Evolutionary conservation across 495 filamentous ascomycete genomes (phyloP).

Genomic region (Lichenothelia convexa): DNA sequence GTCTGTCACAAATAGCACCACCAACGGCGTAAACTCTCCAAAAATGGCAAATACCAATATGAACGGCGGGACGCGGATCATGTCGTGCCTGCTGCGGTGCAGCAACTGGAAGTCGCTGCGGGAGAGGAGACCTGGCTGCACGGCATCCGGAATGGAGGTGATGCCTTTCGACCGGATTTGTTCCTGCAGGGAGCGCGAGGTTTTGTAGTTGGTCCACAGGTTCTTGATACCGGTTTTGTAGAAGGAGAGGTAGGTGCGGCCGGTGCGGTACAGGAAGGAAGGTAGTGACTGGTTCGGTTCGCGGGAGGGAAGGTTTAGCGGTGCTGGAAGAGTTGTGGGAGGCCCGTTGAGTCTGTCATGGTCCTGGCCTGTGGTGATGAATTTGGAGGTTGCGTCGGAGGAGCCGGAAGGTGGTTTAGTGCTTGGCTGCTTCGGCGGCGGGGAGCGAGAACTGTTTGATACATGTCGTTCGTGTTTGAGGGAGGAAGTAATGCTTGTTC

Average conservation of each 20-base stretch:
- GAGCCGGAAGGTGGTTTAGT: no score
- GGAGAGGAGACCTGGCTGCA: slow-evolving; percentile 19
- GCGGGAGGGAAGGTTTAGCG: slow-evolving; percentile 32
- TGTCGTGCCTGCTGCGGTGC: slow-evolving; percentile 45
- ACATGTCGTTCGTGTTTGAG: no score
- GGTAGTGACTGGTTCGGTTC: slow-evolving; percentile 20
- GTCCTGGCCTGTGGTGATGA: no score
- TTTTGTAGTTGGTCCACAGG: slow-evolving; percentile 38
- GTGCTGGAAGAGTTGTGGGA: slow-evolving; percentile 36
- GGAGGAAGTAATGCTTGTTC: no score
- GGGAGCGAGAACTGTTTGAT: no score
- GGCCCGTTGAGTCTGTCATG: slow-evolving; percentile 56
- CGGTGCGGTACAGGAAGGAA: slow-evolving; percentile 28
- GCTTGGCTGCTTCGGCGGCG: no score
- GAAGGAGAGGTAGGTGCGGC: slow-evolving; percentile 50
- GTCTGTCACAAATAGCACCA: slow-evolving; percentile 41
- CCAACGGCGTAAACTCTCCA: slow-evolving; percentile 69
- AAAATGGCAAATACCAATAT: slow-evolving; percentile 49
- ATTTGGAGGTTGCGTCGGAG: no score
- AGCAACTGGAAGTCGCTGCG: slow-evolving; percentile 48
- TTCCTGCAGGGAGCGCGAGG: slow-evolving; percentile 18
- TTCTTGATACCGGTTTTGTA: slow-evolving; percentile 71
- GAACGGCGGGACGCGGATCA: slow-evolving; percentile 59
- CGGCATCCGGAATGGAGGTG: slow-evolving; percentile 6
- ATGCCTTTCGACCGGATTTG: slow-evolving; percentile 23